A percentile compares a stretch with the other conserved stretches of the same genome.
These are phyloP conservation scores for Schizonepeta tenuifolia DNA, from an alignment of 257 asterid species.

Conservation along the genomic window DNA sequence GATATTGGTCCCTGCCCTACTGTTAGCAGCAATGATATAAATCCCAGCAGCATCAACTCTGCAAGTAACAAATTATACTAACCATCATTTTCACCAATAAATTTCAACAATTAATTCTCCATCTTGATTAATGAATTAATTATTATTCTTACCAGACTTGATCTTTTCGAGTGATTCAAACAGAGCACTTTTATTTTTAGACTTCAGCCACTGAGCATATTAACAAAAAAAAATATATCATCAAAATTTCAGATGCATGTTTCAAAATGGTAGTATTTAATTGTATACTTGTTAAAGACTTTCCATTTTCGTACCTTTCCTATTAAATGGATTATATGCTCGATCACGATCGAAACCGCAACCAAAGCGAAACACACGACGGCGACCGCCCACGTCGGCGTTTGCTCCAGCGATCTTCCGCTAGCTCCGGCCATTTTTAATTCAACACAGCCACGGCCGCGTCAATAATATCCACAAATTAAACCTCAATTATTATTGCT, in stretches of 20 bases:
- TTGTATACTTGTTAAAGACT: no score
- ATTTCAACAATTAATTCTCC: no score
- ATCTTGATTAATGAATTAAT: no score
- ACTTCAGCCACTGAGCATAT: constrained; percentile 68
- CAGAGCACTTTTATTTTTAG: constrained; percentile 68
- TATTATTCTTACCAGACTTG: constrained; percentile 60
- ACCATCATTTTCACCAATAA: no score
- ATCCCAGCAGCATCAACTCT: constrained; percentile 95
- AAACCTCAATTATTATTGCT: not conserved
- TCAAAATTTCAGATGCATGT: no score
- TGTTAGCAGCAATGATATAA: constrained; percentile 82
- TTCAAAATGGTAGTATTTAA: no score
- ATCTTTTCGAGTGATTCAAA: constrained; percentile 83
- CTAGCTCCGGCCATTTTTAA: constrained; percentile 68
- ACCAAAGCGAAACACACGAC: constrained; percentile 72
- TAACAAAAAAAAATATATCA: not conserved
- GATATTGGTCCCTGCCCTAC: constrained; percentile 66
- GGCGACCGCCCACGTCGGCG: constrained; percentile 97
- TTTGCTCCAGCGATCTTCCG: constrained; percentile 73
- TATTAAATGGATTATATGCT: constrained; percentile 65
- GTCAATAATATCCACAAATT: not conserved
- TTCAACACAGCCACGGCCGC: constrained; percentile 12
- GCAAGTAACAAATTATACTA: no score
- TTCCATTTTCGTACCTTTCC: constrained; percentile 52
- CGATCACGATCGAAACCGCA: constrained; percentile 71